These are phyloP conservation scores for Chlamydomonas sp. DNA, from an alignment of 139 green algal species.

Conservation along the genomic window DNA sequence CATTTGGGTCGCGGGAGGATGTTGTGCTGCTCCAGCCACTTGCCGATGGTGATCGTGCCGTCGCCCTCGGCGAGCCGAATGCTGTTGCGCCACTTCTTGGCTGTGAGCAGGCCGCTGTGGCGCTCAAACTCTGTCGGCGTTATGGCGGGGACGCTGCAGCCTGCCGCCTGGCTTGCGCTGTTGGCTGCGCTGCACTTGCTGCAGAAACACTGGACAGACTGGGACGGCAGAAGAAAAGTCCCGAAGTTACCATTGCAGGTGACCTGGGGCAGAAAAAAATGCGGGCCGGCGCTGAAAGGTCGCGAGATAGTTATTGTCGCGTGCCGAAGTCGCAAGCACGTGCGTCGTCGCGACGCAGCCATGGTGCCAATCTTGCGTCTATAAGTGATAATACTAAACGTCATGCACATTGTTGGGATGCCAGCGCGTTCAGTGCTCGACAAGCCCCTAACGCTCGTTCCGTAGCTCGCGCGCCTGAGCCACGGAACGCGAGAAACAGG, in stretches of 20 bases:
- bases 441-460: no score
- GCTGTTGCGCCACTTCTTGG: constrained; percentile 83
- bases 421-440: no score
- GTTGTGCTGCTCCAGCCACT: constrained; percentile 41
- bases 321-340: no score
- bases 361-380: no score
- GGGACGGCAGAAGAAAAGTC: constrained; percentile 32
- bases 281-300: no score
- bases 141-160: constrained; percentile 34
- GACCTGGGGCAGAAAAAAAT: background rate
- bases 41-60: constrained; percentile 38
- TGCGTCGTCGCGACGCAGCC: no score
- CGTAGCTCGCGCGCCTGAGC: no score
- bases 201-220: constrained; percentile 43
- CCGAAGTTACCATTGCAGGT: constrained; percentile 45
- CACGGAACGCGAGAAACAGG: no score
- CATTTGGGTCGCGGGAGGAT: constrained; percentile 38
- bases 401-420: no score
- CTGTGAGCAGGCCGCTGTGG: constrained; percentile 69
- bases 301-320: no score
- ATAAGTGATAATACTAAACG: no score
- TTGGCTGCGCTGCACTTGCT: background rate
- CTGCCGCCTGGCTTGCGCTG: background rate
- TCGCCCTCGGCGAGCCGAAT: constrained; percentile 41
- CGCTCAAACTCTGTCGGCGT: constrained; percentile 82